These are phyloP conservation scores for Tubosaeta sp. DNA, from an alignment of 768 basidiomycete genomes.

Conservation along the genomic window DNA sequence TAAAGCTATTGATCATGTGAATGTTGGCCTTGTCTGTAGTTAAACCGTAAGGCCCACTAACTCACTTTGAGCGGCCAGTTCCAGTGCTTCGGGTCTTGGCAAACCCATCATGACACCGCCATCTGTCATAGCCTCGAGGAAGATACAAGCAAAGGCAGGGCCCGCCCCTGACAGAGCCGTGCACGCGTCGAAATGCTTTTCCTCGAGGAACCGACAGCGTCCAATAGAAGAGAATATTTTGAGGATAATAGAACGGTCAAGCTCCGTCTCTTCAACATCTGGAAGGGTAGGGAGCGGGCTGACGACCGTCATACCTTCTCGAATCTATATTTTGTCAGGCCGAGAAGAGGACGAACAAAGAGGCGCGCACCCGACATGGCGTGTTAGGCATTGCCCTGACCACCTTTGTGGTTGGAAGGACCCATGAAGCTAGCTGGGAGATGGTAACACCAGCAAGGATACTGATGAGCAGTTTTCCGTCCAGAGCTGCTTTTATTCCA, in stretches of 20 bases:
- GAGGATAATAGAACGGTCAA: conserved; percentile 69
- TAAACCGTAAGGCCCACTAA: conserved; percentile 2
- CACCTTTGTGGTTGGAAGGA: conserved; percentile 71
- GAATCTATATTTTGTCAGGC: conserved; percentile 56
- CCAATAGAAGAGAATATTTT: conserved; percentile 98
- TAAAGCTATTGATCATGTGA: conserved; percentile 51
- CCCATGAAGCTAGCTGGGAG: conserved; percentile 70
- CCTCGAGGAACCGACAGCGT: conserved; percentile 91
- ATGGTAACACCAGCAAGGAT: conserved; percentile 98
- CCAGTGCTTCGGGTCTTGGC: conserved; percentile 88
- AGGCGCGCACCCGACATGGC: conserved; percentile 73
- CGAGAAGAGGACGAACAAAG: not conserved
- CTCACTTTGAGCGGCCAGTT: conserved; percentile 93
- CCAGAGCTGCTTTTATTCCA: conserved; percentile 80
- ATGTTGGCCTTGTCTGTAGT: not conserved
- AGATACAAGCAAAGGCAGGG: conserved; percentile 94
- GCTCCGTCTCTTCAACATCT: conserved; percentile 40
- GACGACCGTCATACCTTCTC: conserved; percentile 98
- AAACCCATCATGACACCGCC: conserved; percentile 99
- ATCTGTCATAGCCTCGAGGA: conserved; percentile 98
- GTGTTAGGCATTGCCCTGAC: conserved; percentile 99
- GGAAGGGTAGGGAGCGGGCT: conserved; percentile 58
- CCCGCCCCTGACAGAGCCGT: conserved; percentile 96
- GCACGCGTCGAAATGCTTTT: conserved; percentile 98
- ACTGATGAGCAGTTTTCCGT: conserved; percentile 90